Evolutionary conservation across 83 land plant genomes (phyloP), one percentile per base, ranked within the genome.

Genomic region (Picea mariana): DNA sequence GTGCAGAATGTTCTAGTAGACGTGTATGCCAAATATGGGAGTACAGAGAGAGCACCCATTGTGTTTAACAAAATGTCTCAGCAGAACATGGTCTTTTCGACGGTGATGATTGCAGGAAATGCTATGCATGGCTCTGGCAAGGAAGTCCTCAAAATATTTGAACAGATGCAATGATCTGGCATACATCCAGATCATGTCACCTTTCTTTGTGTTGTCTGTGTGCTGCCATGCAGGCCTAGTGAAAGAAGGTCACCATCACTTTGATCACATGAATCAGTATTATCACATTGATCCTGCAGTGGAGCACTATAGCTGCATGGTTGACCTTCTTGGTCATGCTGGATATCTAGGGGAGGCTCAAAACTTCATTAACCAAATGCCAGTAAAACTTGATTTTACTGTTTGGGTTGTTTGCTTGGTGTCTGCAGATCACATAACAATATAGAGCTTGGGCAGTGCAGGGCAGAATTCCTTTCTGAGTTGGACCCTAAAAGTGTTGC

Each of bases 301-400:
- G 59, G 85, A 83, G 81, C 91, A 89, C 75, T 89, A 89, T 73
- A 87, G 79, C 26, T 89, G 89, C 63, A 87, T 89, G 91, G 89
- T 89, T 13, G 91, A 87, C 83, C 83, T 89, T 77, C 77, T 87
- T 81, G 89, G 85, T 13, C 63, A 87, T 55, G 87, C 85, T 34
- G 87, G 91, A 6, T 62, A 85, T 20, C 55, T 89, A n/a, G 87
- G 81, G 40, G 62, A 24, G 12, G 88, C 91, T n/a, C 78, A 76
- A 55, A 27, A 85, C 20, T 85, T 89, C 44, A 85, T 89, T 12
- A 67, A 75, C 38, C 81, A 73, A 40, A 89, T 89, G 89, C 91
- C 88, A 55, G 24, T 89, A 6, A 6, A 67, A 64, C 91, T 85
- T 61, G 87, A 87, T 82, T 81, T 82, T 40, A 82, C 83, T 68